Conservation (phyloP, 106 monocot species). For the Dendrobium nobile region DNA sequence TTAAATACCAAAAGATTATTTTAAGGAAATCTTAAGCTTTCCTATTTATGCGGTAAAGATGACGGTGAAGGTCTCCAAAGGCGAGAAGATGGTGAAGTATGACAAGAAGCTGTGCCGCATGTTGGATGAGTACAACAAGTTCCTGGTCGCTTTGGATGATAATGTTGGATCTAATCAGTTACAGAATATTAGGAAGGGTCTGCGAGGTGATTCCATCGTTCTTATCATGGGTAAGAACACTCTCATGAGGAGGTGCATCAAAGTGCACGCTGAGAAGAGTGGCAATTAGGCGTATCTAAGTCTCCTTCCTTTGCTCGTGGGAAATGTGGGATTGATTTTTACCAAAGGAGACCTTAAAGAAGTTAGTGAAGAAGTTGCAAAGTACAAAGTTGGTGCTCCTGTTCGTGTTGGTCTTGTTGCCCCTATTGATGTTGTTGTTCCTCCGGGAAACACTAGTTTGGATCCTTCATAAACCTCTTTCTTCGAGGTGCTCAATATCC, state of each 20-base stretch:
- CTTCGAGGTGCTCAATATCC: no score
- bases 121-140: constrained; percentile 70
- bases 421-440: no score
- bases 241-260: constrained; percentile 68
- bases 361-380: no score
- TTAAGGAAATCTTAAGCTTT: no score
- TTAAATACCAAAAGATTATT: no score
- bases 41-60: constrained; percentile 16
- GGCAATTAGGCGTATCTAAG: constrained; percentile 42
- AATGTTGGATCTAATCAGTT: constrained; percentile 82
- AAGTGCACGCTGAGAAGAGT: constrained; percentile 51
- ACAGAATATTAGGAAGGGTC: constrained; percentile 31
- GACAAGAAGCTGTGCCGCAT: constrained; percentile 69
- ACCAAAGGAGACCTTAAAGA: no score
- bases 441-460: no score
- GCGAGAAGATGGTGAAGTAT: constrained; percentile 78
- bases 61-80: constrained; percentile 71
- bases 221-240: constrained; percentile 91
- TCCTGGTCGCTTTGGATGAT: constrained; percentile 62
- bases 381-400: no score
- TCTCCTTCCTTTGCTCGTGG: no score
- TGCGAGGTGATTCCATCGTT: constrained; percentile 44
- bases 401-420: no score
- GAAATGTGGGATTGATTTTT: no score
- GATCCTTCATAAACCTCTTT: no score